phyloP scores from a whole-genome alignment of 169 alveolate genomes.

The Plasmodium fragile region DNA sequence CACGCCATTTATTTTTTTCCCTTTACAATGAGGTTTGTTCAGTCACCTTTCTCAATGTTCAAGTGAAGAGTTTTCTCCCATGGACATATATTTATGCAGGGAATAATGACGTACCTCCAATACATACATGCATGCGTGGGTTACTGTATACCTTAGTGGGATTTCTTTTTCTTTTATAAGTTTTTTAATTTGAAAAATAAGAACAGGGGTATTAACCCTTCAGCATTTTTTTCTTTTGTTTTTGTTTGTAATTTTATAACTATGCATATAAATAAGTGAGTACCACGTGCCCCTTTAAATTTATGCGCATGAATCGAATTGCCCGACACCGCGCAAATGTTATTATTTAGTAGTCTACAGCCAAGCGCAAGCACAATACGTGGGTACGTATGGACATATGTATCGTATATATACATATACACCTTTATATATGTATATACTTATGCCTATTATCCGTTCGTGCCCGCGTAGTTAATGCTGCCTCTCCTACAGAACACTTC shows the following conservation, averaged over 20 bases:
- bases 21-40: not conserved
- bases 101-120: not conserved
- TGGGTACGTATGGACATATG: not conserved
- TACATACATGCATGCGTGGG: not conserved
- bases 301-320: not conserved
- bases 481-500: not conserved
- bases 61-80: not conserved
- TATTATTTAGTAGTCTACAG: slow-evolving; percentile 4
- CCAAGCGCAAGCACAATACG: not conserved
- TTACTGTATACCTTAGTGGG: not conserved
- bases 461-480: not conserved
- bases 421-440: not conserved
- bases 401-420: not conserved
- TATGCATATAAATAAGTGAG: not conserved
- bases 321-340: not conserved
- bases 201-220: not conserved
- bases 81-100: not conserved
- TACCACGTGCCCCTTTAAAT: not conserved
- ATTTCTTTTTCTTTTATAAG: not conserved
- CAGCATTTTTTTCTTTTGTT: not conserved
- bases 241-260: not conserved
- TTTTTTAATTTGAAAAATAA: slow-evolving; percentile 1
- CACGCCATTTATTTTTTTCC: not conserved
- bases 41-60: not conserved
- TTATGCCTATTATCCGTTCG: not conserved